phyloP scores from a whole-genome alignment of 2,329 filamentous ascomycete species.

The Venturiaceae sp. region DNA sequence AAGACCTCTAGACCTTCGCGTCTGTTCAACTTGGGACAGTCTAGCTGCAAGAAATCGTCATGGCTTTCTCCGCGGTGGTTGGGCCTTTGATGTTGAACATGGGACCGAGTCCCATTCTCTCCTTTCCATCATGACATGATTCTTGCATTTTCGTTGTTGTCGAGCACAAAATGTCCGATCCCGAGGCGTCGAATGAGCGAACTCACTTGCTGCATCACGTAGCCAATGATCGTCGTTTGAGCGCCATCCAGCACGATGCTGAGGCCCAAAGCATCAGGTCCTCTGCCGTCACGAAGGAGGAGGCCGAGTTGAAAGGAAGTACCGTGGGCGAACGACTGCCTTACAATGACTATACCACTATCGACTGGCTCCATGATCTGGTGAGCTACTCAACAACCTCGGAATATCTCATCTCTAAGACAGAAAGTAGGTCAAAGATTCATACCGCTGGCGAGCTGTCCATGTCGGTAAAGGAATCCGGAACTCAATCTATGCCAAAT shows the following conservation, averaged over 20 bases:
- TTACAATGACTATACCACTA: constrained; percentile 53
- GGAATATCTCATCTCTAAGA: neutral
- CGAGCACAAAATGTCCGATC: constrained; percentile 9
- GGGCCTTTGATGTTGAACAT: neutral
- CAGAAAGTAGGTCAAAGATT: constrained; percentile 41
- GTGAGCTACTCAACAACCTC: constrained; percentile 17
- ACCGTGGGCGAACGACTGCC: constrained; percentile 45
- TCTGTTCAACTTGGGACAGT: neutral
- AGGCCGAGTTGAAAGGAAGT: constrained; percentile 34
- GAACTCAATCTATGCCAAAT: constrained; percentile 26
- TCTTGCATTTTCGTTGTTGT: neutral
- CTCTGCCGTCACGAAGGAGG: constrained; percentile 37
- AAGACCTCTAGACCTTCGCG: neutral
- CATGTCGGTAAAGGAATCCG: constrained; percentile 33
- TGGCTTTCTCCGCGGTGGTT: neutral
- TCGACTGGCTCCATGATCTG: constrained; percentile 53
- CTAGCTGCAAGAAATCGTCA: constrained; percentile 1
- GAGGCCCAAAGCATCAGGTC: constrained; percentile 29
- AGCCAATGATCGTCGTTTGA: constrained; percentile 21
- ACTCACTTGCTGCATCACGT: constrained; percentile 22
- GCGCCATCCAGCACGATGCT: constrained; percentile 27
- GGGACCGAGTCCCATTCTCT: neutral
- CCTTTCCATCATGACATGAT: neutral
- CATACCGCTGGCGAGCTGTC: constrained; percentile 40
- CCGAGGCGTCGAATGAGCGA: constrained; percentile 21